A percentile compares a stretch with the other conserved stretches of the same genome.
These are phyloP conservation scores for Quercus tomentella DNA, from an alignment of 331 rosid genomes.

Conservation along the genomic window DNA sequence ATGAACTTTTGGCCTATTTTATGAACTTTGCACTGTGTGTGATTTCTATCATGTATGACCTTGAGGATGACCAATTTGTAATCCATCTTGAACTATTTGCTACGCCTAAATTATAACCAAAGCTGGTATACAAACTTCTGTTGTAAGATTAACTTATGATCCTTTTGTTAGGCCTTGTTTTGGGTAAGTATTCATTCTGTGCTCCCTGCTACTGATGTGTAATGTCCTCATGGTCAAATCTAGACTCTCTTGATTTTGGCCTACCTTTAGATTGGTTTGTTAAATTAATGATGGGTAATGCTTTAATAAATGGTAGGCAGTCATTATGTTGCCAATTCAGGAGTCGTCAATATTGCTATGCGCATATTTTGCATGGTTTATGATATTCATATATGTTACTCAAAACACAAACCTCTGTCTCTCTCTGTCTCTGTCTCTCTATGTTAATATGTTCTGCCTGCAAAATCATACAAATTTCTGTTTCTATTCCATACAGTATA, in stretches of 20 bases:
- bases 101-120: neutral
- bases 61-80: neutral
- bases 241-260: neutral
- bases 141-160: neutral
- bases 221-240: neutral
- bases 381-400: neutral
- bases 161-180: neutral
- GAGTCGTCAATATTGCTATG: neutral
- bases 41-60: neutral
- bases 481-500: conserved; percentile 49
- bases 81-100: neutral
- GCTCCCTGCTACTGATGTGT: neutral
- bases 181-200: neutral
- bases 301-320: neutral
- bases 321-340: neutral
- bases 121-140: neutral
- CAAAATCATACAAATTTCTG: neutral
- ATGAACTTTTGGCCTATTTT: neutral
- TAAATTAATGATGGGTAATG: neutral
- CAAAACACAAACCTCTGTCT: too few relatives aligned
- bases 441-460: neutral
- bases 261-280: neutral
- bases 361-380: neutral
- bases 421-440: too few relatives aligned
- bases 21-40: neutral